A percentile compares a stretch with the other conserved stretches of the same genome.
These are phyloP conservation scores for Eucalyptus fibrosa DNA, from an alignment of 345 rosid genomes.

Conservation along the genomic window DNA sequence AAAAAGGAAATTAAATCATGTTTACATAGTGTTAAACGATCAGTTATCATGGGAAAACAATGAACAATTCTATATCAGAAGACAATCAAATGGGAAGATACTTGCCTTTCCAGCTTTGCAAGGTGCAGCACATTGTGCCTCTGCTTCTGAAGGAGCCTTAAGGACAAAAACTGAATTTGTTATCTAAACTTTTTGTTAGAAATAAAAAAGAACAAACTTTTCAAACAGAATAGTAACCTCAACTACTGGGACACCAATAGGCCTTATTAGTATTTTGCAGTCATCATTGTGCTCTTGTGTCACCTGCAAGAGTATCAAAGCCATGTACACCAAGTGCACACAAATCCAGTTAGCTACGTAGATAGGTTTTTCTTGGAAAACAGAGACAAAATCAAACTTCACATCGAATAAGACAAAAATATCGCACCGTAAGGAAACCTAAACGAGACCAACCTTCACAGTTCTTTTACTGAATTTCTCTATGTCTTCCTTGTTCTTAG, in stretches of 20 bases:
- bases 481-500: too few species aligned
- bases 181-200: background rate
- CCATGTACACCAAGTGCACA: too few species aligned
- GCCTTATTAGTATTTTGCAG: constrained; percentile 70
- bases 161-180: background rate
- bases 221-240: constrained; percentile 26
- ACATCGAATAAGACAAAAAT: too few species aligned
- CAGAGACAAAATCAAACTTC: too few species aligned
- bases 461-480: too few species aligned
- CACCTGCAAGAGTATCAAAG: constrained; percentile 3
- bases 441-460: too few species aligned
- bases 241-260: constrained; percentile 87
- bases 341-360: too few species aligned
- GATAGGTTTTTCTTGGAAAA: too few species aligned
- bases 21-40: too few species aligned
- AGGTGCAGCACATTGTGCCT: constrained; percentile 89
- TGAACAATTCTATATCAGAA: background rate
- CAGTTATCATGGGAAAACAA: background rate
- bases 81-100: background rate
- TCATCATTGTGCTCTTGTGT: constrained; percentile 86
- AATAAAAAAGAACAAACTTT: background rate
- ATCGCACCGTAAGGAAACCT: too few species aligned
- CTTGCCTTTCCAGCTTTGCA: constrained; percentile 73
- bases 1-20: too few species aligned
- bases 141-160: constrained; percentile 91